A percentile compares a stretch with the other conserved stretches of the same genome.
Evolutionary conservation across 1,284 basidiomycete species (phyloP).

Genomic region (Cystobasidium slooffiae): DNA sequence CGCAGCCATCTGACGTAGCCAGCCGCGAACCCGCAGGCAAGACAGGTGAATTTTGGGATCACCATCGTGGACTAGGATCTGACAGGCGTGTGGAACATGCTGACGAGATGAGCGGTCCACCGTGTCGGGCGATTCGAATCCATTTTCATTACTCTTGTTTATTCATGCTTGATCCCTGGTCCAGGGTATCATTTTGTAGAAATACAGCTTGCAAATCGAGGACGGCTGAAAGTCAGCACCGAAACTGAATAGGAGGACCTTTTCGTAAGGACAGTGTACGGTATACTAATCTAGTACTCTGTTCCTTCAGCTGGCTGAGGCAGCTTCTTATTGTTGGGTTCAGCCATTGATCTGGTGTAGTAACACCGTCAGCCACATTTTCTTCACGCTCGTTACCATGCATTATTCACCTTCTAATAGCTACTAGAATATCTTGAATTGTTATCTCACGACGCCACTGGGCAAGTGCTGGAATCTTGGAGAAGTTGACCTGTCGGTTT

Average conservation of each 20-base stretch:
- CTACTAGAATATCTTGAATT: constrained; percentile 85
- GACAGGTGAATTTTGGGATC: no score
- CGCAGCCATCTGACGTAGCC: no score
- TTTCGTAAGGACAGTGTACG: not conserved
- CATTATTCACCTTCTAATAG: constrained; percentile 73
- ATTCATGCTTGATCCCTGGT: no score
- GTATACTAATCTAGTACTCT: not conserved
- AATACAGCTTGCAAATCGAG: no score
- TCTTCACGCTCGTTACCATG: not conserved
- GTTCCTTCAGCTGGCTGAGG: constrained; percentile 88
- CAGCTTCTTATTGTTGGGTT: constrained; percentile 86
- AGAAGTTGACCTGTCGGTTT: constrained; percentile 66
- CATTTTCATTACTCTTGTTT: no score
- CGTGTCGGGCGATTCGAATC: no score
- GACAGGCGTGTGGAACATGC: no score
- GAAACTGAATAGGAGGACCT: not conserved
- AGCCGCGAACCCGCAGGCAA: no score
- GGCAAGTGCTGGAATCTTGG: constrained; percentile 70
- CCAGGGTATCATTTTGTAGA: no score
- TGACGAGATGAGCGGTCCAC: no score
- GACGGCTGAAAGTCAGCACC: not conserved
- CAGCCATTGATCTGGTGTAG: constrained; percentile 82
- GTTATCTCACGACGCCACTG: constrained; percentile 76
- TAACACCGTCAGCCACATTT: not conserved
- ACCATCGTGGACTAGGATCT: no score